phyloP scores from a whole-genome alignment of 1,139 yeast species.

The Blastobotrys apis region DNA sequence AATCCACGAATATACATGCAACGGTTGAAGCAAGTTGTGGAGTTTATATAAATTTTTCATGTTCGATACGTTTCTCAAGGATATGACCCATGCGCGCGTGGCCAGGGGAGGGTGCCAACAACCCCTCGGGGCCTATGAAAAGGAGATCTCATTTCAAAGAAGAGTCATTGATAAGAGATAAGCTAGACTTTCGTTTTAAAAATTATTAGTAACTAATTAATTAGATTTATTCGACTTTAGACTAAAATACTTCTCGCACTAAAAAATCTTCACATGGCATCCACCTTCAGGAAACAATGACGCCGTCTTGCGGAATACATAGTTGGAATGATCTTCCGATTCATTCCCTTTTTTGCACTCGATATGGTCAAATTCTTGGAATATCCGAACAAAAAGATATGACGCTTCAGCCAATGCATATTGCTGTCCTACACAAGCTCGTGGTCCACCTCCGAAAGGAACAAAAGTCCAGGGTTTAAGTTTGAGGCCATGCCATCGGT shows the following conservation, averaged over 20 bases:
- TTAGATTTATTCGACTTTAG: no score
- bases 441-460: conserved; percentile 54
- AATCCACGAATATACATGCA: no score
- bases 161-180: no score
- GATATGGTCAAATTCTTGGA: conserved; percentile 26
- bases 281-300: conserved; percentile 9
- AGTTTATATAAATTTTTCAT: not conserved
- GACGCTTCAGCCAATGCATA: conserved; percentile 52
- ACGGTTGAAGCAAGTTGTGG: no score
- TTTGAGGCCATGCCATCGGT: conserved; percentile 41
- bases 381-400: conserved; percentile 42
- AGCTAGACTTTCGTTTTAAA: no score
- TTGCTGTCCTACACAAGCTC: conserved; percentile 54
- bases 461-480: conserved; percentile 42
- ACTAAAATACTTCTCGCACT: no score
- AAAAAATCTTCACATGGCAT: conserved; percentile 7
- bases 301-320: conserved; percentile 7
- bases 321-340: conserved; percentile 2
- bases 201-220: no score
- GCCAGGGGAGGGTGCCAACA: no score
- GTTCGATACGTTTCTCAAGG: no score
- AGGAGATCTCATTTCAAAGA: no score
- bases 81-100: no score
- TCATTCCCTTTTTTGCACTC: conserved; percentile 10
- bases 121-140: no score